A percentile compares a stretch with the other conserved stretches of the same genome.
phyloP scores from a whole-genome alignment of 2,329 filamentous ascomycete genomes.

The Beauveria scarabaeidicola region DNA sequence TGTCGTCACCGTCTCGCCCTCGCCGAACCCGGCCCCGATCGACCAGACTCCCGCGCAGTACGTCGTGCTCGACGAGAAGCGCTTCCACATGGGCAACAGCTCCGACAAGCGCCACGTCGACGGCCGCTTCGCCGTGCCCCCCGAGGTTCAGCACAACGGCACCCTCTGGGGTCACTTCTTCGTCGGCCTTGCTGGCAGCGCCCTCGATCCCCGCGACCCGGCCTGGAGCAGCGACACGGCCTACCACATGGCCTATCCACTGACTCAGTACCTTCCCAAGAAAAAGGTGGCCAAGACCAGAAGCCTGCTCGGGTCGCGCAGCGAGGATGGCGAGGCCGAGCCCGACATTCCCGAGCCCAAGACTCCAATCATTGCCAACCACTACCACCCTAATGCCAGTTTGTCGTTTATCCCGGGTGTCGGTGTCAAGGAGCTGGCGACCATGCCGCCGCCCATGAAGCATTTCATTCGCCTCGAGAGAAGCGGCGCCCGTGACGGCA shows the following conservation, averaged over 20 bases:
- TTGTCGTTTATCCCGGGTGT: constrained; percentile 77
- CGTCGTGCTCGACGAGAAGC: constrained; percentile 70
- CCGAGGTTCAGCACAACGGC: constrained; percentile 77
- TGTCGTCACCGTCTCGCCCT: constrained; percentile 72
- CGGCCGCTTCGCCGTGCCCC: constrained; percentile 68
- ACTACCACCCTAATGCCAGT: constrained; percentile 93
- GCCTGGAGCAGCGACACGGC: constrained; percentile 68
- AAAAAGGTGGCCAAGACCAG: constrained; percentile 85
- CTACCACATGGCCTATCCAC: constrained; percentile 72
- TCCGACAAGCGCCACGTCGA: constrained; percentile 71
- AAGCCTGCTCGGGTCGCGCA: constrained; percentile 60
- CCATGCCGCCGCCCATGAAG: constrained; percentile 63
- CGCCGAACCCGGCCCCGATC: constrained; percentile 59
- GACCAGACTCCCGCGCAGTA: constrained; percentile 56
- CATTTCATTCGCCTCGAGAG: constrained; percentile 73
- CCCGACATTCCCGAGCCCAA: constrained; percentile 45
- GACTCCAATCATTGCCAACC: constrained; percentile 68
- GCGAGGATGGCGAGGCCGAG: constrained; percentile 37
- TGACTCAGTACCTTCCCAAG: constrained; percentile 85
- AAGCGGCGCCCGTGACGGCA: constrained; percentile 71
- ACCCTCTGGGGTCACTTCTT: constrained; percentile 95
- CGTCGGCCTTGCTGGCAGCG: constrained; percentile 65
- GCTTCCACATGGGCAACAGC: constrained; percentile 70
- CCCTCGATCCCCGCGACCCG: constrained; percentile 64
- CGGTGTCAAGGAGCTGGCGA: constrained; percentile 58